phyloP scores from a whole-genome alignment of 768 basidiomycete species.

The Kwoniella sp. region DNA sequence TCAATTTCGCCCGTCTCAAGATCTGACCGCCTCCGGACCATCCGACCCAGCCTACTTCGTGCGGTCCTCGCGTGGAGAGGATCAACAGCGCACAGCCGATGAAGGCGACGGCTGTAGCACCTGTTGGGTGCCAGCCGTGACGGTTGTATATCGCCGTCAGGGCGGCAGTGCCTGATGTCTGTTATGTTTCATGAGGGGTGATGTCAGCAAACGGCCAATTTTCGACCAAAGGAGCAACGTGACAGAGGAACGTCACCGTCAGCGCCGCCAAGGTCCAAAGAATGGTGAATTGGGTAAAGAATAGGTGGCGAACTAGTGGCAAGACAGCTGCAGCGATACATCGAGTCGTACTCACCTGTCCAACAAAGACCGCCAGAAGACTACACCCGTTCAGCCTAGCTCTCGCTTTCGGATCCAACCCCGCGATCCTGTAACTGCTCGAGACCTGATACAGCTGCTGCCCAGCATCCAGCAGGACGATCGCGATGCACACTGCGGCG shows the following conservation, averaged over 20 bases:
- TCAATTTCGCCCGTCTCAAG: conserved; percentile 37
- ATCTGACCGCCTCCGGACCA: conserved; percentile 56
- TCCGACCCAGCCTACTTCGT: conserved; percentile 59
- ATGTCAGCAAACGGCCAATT: too few species aligned
- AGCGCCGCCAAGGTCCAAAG: not conserved
- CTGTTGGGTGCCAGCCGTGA: conserved; percentile 71
- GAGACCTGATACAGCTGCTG: conserved; percentile 76
- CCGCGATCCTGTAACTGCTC: conserved; percentile 63
- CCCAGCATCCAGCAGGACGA: conserved; percentile 70
- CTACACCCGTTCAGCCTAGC: conserved; percentile 76
- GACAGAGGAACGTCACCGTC: conserved; percentile 11
- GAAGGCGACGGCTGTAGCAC: conserved; percentile 66
- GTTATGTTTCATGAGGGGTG: too few species aligned
- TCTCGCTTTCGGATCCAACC: conserved; percentile 60
- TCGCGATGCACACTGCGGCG: conserved; percentile 69
- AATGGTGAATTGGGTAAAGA: not conserved
- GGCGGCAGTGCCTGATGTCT: conserved; percentile 74
- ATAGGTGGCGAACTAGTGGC: not conserved
- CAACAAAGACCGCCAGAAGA: conserved; percentile 73
- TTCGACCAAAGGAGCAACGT: too few species aligned
- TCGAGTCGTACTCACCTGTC: conserved; percentile 60
- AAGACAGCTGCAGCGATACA: not conserved
- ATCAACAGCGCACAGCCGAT: conserved; percentile 64
- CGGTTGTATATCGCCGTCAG: conserved; percentile 71
- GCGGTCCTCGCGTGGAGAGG: conserved; percentile 71